Evolutionary conservation across 441 rosid species (phyloP), one percentile per base, ranked within the genome.

Genomic region (Corymbia calophylla): DNA sequence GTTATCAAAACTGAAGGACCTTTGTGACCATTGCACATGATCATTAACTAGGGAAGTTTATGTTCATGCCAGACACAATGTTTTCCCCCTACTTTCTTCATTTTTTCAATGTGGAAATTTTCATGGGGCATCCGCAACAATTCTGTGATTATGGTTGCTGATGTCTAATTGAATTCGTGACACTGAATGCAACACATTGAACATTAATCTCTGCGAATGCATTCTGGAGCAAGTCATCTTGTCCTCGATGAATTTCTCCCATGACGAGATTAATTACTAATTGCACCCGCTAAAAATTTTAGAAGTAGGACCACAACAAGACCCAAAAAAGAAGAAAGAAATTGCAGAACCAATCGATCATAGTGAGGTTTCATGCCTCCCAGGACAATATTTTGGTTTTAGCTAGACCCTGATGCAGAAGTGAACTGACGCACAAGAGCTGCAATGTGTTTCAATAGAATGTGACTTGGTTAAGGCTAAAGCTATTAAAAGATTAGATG

Each of bases 281-380:
- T 0, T 8, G 0, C 31, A 11, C 66, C 66, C 0, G 1, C 31
- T 11, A 8, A 60, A 19, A 27, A 4, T 60, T 0, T 58, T 27
- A 60, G 66, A 60, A 54, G 60, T 9, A 27, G 66, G 66, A 27
- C 66, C 16, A 27, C 4, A 0, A 60, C 31, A 27, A 27, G 66
- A 27, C 3, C 31, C 5, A 5, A 0, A 12, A 1, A 60, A 27
- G 16, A 60, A 60, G 66, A 60, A 27, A 60, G 4, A 60, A 60
- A 60, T 25, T 60, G 66, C 66, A 27, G 31, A 11, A 60, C n/a
- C 31, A 11, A 60, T 27, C 31, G 8, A 5, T 11, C 10, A 12
- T 27, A 0, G 0, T 5, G 5, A 60, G 66, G 0, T 60, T 60
- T 27, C 16, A 60, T 25, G 29, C 62, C 62, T 56, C 5, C 15